These are phyloP conservation scores for Dothistroma septosporum DNA, from an alignment of 2,329 filamentous ascomycete species.

Conservation along the genomic window DNA sequence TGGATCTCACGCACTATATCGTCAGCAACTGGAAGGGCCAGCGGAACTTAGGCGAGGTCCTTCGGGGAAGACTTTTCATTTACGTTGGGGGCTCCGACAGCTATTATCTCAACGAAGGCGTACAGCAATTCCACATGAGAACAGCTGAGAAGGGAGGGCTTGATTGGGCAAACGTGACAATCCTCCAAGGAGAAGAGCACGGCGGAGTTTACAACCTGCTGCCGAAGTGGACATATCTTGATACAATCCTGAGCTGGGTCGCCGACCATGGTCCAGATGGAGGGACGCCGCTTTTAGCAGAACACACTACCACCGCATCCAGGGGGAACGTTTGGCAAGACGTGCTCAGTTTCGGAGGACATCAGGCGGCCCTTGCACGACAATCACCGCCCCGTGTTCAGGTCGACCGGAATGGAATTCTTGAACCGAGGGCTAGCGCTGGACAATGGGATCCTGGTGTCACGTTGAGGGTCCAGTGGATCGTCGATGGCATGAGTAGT, in stretches of 20 bases:
- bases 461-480: constrained; percentile 34
- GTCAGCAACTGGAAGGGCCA: constrained; percentile 33
- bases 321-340: constrained; percentile 37
- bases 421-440: constrained; percentile 18
- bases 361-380: constrained; percentile 33
- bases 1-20: constrained; percentile 36
- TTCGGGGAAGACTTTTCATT: constrained; percentile 33
- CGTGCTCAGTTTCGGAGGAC: constrained; percentile 33
- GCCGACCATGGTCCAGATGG: constrained; percentile 34
- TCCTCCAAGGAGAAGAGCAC: constrained; percentile 31
- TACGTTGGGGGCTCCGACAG: constrained; percentile 37
- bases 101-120: constrained; percentile 39
- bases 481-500: constrained; percentile 27
- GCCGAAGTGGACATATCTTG: constrained; percentile 35
- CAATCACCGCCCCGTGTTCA: constrained; percentile 31
- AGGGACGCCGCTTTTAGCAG: constrained; percentile 27
- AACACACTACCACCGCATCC: constrained; percentile 20
- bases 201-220: constrained; percentile 35
- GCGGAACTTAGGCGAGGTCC: constrained; percentile 33
- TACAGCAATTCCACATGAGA: constrained; percentile 34
- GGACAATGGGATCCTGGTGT: constrained; percentile 40
- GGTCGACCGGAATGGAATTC: constrained; percentile 6
- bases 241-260: constrained; percentile 33
- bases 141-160: constrained; percentile 33
- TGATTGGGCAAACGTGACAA: constrained; percentile 38